phyloP scores from a whole-genome alignment of 2,329 filamentous ascomycete species.

The Diaporthe citri region DNA sequence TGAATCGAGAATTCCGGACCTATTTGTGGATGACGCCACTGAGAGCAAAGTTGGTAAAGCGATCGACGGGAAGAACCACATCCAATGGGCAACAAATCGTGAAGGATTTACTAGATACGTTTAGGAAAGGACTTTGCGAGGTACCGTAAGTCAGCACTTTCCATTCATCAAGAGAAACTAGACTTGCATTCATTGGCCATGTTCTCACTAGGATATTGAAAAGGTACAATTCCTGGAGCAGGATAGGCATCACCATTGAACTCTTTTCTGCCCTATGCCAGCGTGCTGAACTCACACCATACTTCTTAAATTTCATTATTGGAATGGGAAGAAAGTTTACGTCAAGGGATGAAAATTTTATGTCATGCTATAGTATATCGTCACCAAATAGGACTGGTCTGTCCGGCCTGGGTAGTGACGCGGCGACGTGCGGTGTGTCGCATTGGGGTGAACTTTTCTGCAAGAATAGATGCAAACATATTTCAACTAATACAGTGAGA shows the following conservation, averaged over 20 bases:
- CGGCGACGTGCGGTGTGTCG: no score
- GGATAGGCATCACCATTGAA: constrained; percentile 6
- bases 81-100: constrained; percentile 1
- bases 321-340: constrained; percentile 1
- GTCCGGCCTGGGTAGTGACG: neutral
- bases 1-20: neutral
- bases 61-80: neutral
- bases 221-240: constrained; percentile 19
- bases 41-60: neutral
- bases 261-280: neutral
- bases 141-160: neutral
- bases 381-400: neutral
- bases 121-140: neutral
- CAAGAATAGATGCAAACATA: neutral
- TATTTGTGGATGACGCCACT: constrained; percentile 1
- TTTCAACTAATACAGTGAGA: no score
- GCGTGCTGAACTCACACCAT: neutral
- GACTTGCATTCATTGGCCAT: no score
- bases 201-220: neutral
- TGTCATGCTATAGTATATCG: constrained; percentile 1
- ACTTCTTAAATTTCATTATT: constrained; percentile 4
- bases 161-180: no score
- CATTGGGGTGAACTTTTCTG: neutral
- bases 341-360: constrained; percentile 5
- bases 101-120: neutral